These are phyloP conservation scores for Pseudocercospora fijiensis DNA, from an alignment of 2,329 filamentous ascomycete species.

Conservation along the genomic window DNA sequence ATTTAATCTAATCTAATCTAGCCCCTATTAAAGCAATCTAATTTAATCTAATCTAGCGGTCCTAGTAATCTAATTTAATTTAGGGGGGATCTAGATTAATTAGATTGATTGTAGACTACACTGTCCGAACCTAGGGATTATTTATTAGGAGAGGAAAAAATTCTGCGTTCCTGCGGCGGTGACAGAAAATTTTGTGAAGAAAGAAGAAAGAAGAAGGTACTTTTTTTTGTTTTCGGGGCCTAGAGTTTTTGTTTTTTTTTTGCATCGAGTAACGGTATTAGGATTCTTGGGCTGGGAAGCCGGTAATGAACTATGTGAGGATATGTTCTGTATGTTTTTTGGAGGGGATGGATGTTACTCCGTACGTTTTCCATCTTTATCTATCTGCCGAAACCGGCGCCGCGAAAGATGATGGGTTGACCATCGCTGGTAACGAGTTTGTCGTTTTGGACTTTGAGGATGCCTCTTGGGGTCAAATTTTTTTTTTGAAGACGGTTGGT, in stretches of 20 bases:
- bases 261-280: slow-evolving; percentile 57
- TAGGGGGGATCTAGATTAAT: too few relatives aligned
- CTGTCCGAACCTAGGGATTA: too few relatives aligned
- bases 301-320: slow-evolving; percentile 62
- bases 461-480: slow-evolving; percentile 18
- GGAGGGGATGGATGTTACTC: too few relatives aligned
- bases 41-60: too few relatives aligned
- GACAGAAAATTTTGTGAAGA: slow-evolving; percentile 61
- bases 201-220: too few relatives aligned
- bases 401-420: slow-evolving; percentile 50
- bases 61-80: too few relatives aligned
- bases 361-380: slow-evolving; percentile 41
- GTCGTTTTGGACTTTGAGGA: slow-evolving; percentile 41
- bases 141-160: too few relatives aligned
- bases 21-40: too few relatives aligned
- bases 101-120: too few relatives aligned
- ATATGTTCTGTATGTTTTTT: too few relatives aligned
- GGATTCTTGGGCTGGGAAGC: slow-evolving; percentile 59
- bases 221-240: too few relatives aligned
- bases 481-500: background rate
- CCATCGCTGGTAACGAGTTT: slow-evolving; percentile 48
- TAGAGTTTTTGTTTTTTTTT: slow-evolving; percentile 57
- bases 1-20: too few relatives aligned
- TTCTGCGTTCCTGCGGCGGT: slow-evolving; percentile 57
- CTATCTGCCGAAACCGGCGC: slow-evolving; percentile 50